These are phyloP conservation scores for Aquanectria penicillioides DNA, from an alignment of 2,329 filamentous ascomycete genomes.

Conservation along the genomic window DNA sequence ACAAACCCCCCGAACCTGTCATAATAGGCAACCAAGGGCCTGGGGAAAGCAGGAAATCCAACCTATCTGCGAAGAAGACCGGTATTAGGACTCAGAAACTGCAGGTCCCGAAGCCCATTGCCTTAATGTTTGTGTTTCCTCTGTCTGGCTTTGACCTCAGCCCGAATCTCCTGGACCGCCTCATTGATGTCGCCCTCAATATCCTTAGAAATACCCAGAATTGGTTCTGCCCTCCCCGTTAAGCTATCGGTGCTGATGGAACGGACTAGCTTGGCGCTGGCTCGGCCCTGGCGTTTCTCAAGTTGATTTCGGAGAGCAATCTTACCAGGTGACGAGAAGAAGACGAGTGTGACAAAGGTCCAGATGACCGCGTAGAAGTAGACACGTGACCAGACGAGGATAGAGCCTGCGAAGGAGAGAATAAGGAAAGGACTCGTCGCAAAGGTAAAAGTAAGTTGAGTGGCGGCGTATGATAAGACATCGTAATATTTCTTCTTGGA, in stretches of 20 bases:
- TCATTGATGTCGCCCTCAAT: slow-evolving; percentile 80
- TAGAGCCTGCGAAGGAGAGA: slow-evolving; percentile 75
- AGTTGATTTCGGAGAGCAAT: slow-evolving; percentile 64
- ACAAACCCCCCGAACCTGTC: no score
- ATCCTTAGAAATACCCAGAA: slow-evolving; percentile 83
- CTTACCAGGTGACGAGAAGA: slow-evolving; percentile 86
- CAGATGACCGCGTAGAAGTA: slow-evolving; percentile 87
- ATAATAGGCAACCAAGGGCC: no score
- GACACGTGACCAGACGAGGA: slow-evolving; percentile 83
- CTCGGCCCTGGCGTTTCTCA: slow-evolving; percentile 64
- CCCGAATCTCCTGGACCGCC: slow-evolving; percentile 77
- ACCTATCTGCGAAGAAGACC: not conserved
- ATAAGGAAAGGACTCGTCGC: slow-evolving; percentile 86
- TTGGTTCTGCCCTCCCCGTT: slow-evolving; percentile 63
- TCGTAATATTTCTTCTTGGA: slow-evolving; percentile 89
- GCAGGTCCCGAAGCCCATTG: no score
- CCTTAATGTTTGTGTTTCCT: slow-evolving; percentile 30
- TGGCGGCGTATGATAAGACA: slow-evolving; percentile 76
- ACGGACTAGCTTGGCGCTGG: slow-evolving; percentile 57
- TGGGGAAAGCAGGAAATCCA: no score
- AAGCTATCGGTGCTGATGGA: slow-evolving; percentile 68
- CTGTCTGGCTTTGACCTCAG: slow-evolving; percentile 71
- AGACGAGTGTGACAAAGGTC: slow-evolving; percentile 70
- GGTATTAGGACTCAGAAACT: no score
- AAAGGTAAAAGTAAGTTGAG: slow-evolving; percentile 87